These are phyloP conservation scores for Colletotrichum destructivum DNA, from an alignment of 2,329 filamentous ascomycete genomes.

Conservation along the genomic window DNA sequence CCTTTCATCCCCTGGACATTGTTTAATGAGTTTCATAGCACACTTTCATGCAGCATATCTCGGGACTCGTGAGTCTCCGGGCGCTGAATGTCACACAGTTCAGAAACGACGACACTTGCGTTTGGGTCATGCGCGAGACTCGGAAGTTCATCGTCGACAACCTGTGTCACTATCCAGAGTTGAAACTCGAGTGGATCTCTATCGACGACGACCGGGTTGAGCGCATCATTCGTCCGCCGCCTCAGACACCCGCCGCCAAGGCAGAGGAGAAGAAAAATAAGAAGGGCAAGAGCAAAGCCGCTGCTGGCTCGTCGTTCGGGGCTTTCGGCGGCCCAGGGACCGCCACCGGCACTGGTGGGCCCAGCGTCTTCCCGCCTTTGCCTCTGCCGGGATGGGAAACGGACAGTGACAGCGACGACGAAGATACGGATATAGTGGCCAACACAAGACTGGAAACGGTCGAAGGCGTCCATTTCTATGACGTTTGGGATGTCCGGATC, in stretches of 20 bases:
- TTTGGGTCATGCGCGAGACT: constrained; percentile 70
- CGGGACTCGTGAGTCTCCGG: constrained; percentile 62
- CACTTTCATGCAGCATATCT: constrained; percentile 68
- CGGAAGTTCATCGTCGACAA: constrained; percentile 73
- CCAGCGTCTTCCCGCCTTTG: constrained; percentile 47
- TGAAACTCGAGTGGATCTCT: constrained; percentile 72
- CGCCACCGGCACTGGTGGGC: constrained; percentile 25
- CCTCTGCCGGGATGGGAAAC: constrained; percentile 48
- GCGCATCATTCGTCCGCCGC: constrained; percentile 61
- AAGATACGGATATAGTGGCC: constrained; percentile 44
- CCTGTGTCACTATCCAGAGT: constrained; percentile 67
- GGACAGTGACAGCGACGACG: constrained; percentile 54
- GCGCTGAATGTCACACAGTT: constrained; percentile 71
- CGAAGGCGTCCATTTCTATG: constrained; percentile 59
- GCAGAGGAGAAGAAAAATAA: constrained; percentile 46
- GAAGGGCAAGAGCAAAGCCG: constrained; percentile 44
- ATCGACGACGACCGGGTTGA: constrained; percentile 67
- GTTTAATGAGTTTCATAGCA: constrained; percentile 59
- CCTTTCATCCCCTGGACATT: background rate
- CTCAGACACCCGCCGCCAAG: constrained; percentile 48
- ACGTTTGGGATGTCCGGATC: constrained; percentile 66
- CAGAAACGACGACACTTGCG: constrained; percentile 69
- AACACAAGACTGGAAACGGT: constrained; percentile 55
- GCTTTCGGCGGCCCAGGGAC: constrained; percentile 37
- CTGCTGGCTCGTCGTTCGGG: constrained; percentile 12